Base-by-base conservation (phyloP, 208 protist genomes). In the Leishmania major region DNA sequence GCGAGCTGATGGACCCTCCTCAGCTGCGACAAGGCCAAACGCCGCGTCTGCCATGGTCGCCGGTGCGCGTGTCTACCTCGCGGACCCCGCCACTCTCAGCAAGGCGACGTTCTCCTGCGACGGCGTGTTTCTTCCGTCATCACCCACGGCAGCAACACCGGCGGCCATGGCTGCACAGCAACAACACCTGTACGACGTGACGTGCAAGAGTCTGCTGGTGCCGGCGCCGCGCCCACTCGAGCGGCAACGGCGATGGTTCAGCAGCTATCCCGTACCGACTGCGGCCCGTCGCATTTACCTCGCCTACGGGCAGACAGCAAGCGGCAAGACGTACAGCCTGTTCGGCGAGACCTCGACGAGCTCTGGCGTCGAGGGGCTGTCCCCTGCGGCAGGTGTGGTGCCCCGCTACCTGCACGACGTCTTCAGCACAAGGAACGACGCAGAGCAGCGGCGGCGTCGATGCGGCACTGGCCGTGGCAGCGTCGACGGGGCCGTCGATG, bases 261-360 rank as follows among this genome's bases (percentile, higher is more conserved):
- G 40, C 45, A 53, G 45, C 22, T 3, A 45, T 35, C 28, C 79
- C 22, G 37, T 62, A 35, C 47, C 81, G 49, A 45, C 51, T 43
- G 51, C 77, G 35, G 71, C 45, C 13, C 67, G 75, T n/a, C 78
- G 72, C 17, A 79, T 89, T 11, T 89, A 96, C 70, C 85, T 97
- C 35, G 88, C 93, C n/a, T 97, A 96, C 74, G 95, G 95, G 0
- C 91, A 95, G 78, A 97, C 95, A n/a, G 85, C 89, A 6, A 94
- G 85, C 28, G 95, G 95, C 47, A 97, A 97, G 80, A 96, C 93
- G 40, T 91, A 96, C 84, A 95, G 92, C 31, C 87, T 97, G 71
- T 94, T 96, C 79, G 94, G 94, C 0, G 83, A 83, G 3, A 59
- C 77, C 6, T 31, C 59, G 5, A 22, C 19, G 8, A 43, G 19